Evolutionary conservation across 2,329 filamentous ascomycete species (phyloP).

Genomic region (Trichophyton benhamiae): DNA sequence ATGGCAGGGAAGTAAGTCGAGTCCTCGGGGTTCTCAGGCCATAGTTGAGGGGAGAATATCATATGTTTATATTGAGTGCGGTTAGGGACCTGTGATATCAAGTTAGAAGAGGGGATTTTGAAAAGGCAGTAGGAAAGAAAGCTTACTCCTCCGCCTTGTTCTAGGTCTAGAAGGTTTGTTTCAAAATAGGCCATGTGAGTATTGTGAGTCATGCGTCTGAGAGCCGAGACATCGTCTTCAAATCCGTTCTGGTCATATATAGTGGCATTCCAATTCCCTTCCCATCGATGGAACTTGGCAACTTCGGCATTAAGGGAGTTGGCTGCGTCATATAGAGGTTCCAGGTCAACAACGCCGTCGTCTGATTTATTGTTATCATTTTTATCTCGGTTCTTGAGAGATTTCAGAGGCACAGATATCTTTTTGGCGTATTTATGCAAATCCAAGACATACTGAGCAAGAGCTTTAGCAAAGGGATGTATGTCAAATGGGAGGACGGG

Average conservation of each 20-base stretch:
- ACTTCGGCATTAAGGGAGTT: conserved; percentile 48
- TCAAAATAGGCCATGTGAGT: conserved; percentile 70
- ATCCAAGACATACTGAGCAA: conserved; percentile 54
- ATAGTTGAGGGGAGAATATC: conserved; percentile 70
- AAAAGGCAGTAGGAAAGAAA: not conserved
- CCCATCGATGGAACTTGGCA: conserved; percentile 60
- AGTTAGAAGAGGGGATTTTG: not conserved
- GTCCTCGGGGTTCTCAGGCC: conserved; percentile 53
- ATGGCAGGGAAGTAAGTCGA: conserved; percentile 65
- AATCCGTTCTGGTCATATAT: conserved; percentile 62
- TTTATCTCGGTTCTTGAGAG: conserved; percentile 5
- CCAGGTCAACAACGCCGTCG: conserved; percentile 38
- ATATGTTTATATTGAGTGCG: conserved; percentile 90
- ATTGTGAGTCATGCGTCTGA: conserved; percentile 64
- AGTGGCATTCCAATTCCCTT: conserved; percentile 59
- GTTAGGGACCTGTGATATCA: conserved; percentile 53
- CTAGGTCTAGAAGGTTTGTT: conserved; percentile 65
- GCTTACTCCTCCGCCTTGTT: conserved; percentile 61
- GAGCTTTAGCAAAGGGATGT: conserved; percentile 53
- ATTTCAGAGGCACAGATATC: conserved; percentile 33
- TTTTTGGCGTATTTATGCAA: conserved; percentile 53
- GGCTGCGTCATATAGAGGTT: conserved; percentile 52
- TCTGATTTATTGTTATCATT: conserved; percentile 1
- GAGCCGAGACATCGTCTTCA: conserved; percentile 57
- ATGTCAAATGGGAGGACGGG: conserved; percentile 75